phyloP scores from a whole-genome alignment of 139 green algal genomes.

The Tetradesmus obliquus region DNA sequence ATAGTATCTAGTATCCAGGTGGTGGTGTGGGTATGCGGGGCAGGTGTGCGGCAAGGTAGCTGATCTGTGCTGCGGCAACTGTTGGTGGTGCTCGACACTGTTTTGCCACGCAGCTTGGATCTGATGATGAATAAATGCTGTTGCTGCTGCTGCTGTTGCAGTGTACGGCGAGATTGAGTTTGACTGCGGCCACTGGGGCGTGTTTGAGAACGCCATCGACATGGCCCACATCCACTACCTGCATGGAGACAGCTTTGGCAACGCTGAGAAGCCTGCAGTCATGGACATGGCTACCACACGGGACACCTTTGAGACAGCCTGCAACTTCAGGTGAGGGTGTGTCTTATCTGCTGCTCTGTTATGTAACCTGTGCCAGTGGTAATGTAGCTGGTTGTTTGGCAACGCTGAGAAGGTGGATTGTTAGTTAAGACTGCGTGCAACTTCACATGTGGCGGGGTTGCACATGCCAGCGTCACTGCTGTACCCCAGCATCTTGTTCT shows the following conservation, averaged over 20 bases:
- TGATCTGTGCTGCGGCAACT: not conserved
- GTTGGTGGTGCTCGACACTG: not conserved
- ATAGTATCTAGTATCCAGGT: not conserved
- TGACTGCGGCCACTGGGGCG: conserved; percentile 64
- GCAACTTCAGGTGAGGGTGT: conserved; percentile 32
- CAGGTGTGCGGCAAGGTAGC: not conserved
- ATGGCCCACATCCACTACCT: conserved; percentile 94
- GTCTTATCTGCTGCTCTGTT: not conserved
- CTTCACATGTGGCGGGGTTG: too few species aligned
- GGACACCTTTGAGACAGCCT: conserved; percentile 52
- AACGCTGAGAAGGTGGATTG: too few species aligned
- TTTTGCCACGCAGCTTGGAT: not conserved
- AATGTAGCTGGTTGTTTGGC: not conserved
- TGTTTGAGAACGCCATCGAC: conserved; percentile 94
- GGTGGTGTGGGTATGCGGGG: not conserved
- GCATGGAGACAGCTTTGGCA: conserved; percentile 81
- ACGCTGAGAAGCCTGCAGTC: conserved; percentile 73
- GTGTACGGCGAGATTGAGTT: conserved; percentile 70
- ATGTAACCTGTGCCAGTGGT: too few species aligned
- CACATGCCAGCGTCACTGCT: too few species aligned
- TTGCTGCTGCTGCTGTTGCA: conserved; percentile 10
- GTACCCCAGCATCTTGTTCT: too few species aligned
- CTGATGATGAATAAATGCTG: not conserved
- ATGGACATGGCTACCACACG: conserved; percentile 71
- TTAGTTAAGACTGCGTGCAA: too few species aligned